Evolutionary conservation across 805 yeast genomes (phyloP), one percentile per base, ranked within the genome.

Genomic region (Monosporozyma solicola): DNA sequence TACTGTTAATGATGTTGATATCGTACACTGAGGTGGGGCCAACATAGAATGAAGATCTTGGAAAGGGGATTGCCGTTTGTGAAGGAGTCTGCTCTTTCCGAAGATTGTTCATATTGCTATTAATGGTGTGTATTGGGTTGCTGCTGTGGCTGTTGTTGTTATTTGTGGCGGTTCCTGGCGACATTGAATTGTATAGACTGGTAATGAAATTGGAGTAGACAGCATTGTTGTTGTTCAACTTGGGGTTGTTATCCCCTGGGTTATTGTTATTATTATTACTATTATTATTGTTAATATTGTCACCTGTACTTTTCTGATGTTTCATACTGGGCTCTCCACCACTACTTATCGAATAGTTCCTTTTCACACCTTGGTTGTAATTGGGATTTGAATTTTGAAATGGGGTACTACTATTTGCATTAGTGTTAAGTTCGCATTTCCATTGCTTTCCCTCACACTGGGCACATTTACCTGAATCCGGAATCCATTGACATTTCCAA

Each of bases 21-120:
- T 92, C 98, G 64, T 84, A 88, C 31, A 87, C 76, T 16, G 97
- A 89, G 0, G 96, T 86, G 1, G 95, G 83, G 1, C 98, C 97
- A 22, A 91, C 84, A 61, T 82, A 86, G 62, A 88, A 88, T 20
- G 96, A 85, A 0, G 96, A 89, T 53, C 97, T 73, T 1, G 98
- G 97, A 61, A 83, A 88, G 64, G 89, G 97, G 22, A 87, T 49
- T 24, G 47, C 41, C 9, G 46, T 48, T 47, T 29, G 35, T 29
- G 16, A 15, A 13, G 39, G 16, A 5, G 4, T 15, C n/a, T 35
- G 20, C 16, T 13, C 15, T 4, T 15, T 35, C 27, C 16, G 50
- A 20, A 35, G 44, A 44, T 49, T 39, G 47, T 48, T 52, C 13
- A 22, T 41, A 41, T 15, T 35, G 33, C 15, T 35, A 39, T 32